Base-by-base conservation (phyloP, 768 basidiomycete species). In the Asterophora lycoperdoides region DNA sequence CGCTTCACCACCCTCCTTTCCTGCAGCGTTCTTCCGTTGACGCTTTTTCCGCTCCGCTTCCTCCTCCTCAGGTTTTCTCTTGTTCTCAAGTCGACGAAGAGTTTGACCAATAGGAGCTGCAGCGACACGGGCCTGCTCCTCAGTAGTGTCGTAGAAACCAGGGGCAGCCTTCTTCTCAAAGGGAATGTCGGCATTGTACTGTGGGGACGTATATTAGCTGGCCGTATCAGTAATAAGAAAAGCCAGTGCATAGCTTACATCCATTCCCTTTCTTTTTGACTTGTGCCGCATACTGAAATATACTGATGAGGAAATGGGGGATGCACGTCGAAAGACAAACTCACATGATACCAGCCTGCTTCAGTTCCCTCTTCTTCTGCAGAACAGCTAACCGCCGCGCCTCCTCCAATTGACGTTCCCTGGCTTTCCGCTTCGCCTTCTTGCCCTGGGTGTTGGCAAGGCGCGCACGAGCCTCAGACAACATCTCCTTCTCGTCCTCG, bases 401-500 rank as follows among this genome's bases (percentile, higher is more conserved):
- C 63, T 99, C 96, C 64, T 99, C 96, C 32, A 99, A 72, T 61
- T 97, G 95, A 51, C 95, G 86, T 62, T 99, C 96, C 38, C 96
- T 81, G 4, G 94, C 96, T 69, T 98, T 99, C 58, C 96, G 86
- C 67, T 99, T 99, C 2, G 96, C 96, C 68, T 99, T 99, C 68
- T 99, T 99, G 30, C 96, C 96, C 67, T 99, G 96, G 0, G 96
- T 99, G 64, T 99, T 99, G 42, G 96, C 96, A 30, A 99, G 77
- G 70, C 96, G 86, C 5, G 96, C 96, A 57, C 96, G 86, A 23
- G 96, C 96, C 67, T 99, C 96, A 1, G 96, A 98, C 60, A 99
- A 71, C 96, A 99, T 98, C 67, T 98, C 96, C 83, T 98, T 98
- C 69, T 98, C 94, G 63, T 98, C 96, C 70, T 99, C 96, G 64